Conservation (phyloP, 805 yeast species). For the Candida pseudoglaebosa region DNA sequence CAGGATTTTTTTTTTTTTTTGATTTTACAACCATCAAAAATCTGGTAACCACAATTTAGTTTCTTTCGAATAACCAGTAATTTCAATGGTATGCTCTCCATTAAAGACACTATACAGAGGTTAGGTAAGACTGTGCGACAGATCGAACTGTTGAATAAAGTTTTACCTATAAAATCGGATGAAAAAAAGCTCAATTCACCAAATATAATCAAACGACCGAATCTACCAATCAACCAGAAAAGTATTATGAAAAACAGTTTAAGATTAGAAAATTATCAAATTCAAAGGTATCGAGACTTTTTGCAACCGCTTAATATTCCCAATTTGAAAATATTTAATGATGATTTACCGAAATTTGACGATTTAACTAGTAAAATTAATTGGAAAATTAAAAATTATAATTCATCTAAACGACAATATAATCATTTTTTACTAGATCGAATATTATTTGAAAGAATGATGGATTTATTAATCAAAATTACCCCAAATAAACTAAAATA, state of each 20-base stretch:
- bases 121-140: constrained; percentile 29
- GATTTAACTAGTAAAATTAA: constrained; percentile 19
- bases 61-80: background rate
- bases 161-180: background rate
- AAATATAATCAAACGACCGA: constrained; percentile 2
- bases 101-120: constrained; percentile 31
- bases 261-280: constrained; percentile 15
- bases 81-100: constrained; percentile 21
- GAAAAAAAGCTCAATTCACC: background rate
- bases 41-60: too few relatives aligned
- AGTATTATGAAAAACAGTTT: constrained; percentile 13
- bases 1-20: constrained; percentile 3
- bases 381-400: constrained; percentile 19
- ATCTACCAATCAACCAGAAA: constrained; percentile 9
- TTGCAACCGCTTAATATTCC: constrained; percentile 32
- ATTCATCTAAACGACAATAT: constrained; percentile 16
- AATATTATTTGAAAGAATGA: constrained; percentile 27
- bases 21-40: background rate
- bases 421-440: constrained; percentile 26
- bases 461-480: constrained; percentile 24
- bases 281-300: constrained; percentile 26
- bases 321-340: constrained; percentile 27
- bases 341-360: constrained; percentile 21
- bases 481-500: constrained; percentile 29
- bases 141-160: constrained; percentile 15